Evolutionary conservation across 2,329 filamentous ascomycete species (phyloP).

Genomic region (Trichophyton schoenleinii): DNA sequence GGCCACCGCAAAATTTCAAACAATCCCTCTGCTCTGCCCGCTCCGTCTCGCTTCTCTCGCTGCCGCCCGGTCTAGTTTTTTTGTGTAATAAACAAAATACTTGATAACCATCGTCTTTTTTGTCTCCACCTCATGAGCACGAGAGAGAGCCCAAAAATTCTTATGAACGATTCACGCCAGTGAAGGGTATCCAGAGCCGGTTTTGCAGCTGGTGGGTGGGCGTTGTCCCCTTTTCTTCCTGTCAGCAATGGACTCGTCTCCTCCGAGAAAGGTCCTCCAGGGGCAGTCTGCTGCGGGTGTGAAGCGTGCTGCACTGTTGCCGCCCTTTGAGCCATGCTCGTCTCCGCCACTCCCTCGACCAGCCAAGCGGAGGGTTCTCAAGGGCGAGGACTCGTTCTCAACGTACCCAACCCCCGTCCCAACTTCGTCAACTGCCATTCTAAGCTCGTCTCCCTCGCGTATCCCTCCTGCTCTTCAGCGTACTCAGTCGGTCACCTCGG

Average conservation of each 20-base stretch:
- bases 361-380: constrained; percentile 35
- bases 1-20: not conserved
- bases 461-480: constrained; percentile 46
- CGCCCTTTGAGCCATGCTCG: constrained; percentile 39
- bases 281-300: constrained; percentile 25
- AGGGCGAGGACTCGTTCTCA: constrained; percentile 29
- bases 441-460: constrained; percentile 71
- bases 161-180: not conserved
- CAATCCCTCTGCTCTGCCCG: not conserved
- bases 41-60: not conserved
- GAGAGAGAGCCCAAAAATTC: not conserved
- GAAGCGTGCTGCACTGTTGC: constrained; percentile 38
- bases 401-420: constrained; percentile 90
- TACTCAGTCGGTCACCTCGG: constrained; percentile 53
- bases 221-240: constrained; percentile 8
- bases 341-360: constrained; percentile 38
- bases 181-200: not conserved
- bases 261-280: constrained; percentile 22
- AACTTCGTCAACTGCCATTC: constrained; percentile 82
- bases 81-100: not conserved
- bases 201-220: not conserved
- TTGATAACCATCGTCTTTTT: not conserved
- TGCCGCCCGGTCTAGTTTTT: not conserved
- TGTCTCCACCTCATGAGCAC: not conserved
- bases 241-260: constrained; percentile 32